These are phyloP conservation scores for Auricularia cornea DNA, from an alignment of 768 basidiomycete species.

Conservation along the genomic window DNA sequence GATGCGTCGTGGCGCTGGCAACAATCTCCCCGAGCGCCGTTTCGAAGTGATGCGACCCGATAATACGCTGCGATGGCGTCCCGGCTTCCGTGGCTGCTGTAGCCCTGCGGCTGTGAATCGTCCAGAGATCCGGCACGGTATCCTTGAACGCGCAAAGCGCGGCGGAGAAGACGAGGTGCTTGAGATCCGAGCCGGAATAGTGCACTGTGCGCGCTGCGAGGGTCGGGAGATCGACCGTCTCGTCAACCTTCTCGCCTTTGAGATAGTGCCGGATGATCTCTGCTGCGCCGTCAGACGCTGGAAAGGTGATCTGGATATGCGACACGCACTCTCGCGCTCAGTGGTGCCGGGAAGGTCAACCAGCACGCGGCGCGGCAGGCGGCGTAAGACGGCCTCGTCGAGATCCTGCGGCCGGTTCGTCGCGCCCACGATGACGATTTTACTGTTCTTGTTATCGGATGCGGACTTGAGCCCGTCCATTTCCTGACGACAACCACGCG, in stretches of 20 bases:
- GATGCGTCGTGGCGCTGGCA: background rate
- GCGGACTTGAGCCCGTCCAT: constrained; percentile 23
- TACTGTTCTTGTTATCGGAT: constrained; percentile 19
- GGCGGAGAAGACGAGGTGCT: background rate
- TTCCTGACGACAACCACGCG: constrained; percentile 12
- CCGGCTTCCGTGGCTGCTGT: background rate
- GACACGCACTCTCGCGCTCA: constrained; percentile 20
- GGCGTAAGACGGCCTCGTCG: constrained; percentile 24
- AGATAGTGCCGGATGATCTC: background rate
- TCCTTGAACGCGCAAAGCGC: constrained; percentile 1
- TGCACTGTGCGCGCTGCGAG: background rate
- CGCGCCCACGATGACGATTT: constrained; percentile 25
- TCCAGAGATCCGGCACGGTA: background rate
- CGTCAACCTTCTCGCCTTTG: background rate
- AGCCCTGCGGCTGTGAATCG: no score
- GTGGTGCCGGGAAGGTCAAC: constrained; percentile 24
- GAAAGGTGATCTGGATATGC: background rate
- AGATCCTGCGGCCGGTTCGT: constrained; percentile 22
- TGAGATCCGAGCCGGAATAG: constrained; percentile 3
- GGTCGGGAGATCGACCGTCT: background rate
- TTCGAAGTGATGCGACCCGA: background rate
- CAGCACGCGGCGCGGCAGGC: constrained; percentile 24
- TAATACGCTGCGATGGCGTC: background rate
- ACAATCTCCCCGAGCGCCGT: background rate
- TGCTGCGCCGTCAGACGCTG: background rate